Percentiles rank a stretch among this genome's conserved stretches.
These are phyloP conservation scores for Ustilago hordei DNA, from an alignment of 1,284 basidiomycete species.

Conservation along the genomic window DNA sequence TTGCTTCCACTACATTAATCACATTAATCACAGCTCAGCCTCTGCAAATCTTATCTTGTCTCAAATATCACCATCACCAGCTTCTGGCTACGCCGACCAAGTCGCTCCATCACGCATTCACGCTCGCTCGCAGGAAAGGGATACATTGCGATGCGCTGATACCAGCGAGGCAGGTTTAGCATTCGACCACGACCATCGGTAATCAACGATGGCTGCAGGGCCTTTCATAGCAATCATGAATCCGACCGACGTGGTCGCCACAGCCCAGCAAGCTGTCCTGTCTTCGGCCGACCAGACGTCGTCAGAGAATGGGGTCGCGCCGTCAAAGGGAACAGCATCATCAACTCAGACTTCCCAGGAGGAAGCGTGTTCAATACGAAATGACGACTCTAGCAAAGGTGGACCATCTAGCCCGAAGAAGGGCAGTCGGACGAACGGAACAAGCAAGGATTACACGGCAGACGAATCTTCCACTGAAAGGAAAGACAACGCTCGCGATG, in stretches of 20 bases:
- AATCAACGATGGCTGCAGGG: not conserved
- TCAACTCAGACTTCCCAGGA: not conserved
- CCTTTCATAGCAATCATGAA: slow-evolving; percentile 9
- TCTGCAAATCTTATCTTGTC: not conserved
- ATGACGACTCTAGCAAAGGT: not conserved
- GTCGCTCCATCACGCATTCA: not conserved
- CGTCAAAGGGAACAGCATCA: not conserved
- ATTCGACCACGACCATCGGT: slow-evolving; percentile 10
- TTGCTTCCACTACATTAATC: slow-evolving; percentile 6
- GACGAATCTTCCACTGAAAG: not conserved
- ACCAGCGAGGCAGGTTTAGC: not conserved
- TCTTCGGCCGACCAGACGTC: slow-evolving; percentile 13
- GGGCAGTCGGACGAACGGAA: not conserved
- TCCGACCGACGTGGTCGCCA: slow-evolving; percentile 14
- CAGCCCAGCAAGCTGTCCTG: slow-evolving; percentile 24
- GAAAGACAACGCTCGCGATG: not conserved
- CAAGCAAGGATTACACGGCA: not conserved
- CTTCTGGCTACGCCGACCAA: not conserved
- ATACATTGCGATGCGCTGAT: slow-evolving; percentile 6
- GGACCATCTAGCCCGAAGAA: slow-evolving; percentile 1
- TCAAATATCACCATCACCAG: not conserved
- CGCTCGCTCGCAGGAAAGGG: not conserved
- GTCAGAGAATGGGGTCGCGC: not conserved
- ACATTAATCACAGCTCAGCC: slow-evolving; percentile 1
- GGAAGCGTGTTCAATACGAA: not conserved